These are phyloP conservation scores for Yarrowia sp. DNA, from an alignment of 805 yeast species.

Conservation along the genomic window DNA sequence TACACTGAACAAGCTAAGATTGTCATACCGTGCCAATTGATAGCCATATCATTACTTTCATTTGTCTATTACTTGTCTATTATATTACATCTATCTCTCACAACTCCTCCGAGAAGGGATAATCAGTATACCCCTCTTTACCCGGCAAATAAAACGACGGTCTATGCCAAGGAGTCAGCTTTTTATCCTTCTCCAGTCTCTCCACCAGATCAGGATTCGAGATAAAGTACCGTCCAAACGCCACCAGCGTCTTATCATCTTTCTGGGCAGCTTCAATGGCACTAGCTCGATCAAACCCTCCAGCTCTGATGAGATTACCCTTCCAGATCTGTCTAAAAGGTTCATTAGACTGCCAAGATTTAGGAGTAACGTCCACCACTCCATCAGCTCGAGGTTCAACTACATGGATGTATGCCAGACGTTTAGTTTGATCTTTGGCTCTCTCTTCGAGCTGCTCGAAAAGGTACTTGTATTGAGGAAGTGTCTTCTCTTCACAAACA, in stretches of 20 bases:
- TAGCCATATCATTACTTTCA: no score
- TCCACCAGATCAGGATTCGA: background rate
- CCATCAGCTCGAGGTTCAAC: background rate
- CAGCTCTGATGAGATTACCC: background rate
- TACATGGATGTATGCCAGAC: background rate
- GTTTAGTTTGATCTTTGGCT: background rate
- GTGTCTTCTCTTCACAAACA: background rate
- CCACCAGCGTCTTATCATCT: background rate
- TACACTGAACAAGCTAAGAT: no score
- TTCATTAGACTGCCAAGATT: background rate
- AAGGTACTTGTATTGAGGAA: background rate
- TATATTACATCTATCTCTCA: no score
- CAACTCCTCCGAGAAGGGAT: background rate
- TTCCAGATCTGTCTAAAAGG: background rate
- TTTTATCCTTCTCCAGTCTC: background rate
- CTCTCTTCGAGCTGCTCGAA: background rate
- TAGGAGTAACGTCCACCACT: background rate
- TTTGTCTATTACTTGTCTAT: no score
- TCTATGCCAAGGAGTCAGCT: background rate
- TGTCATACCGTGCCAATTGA: no score
- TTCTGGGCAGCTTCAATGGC: background rate
- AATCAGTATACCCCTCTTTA: background rate
- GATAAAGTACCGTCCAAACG: background rate
- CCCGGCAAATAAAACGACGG: background rate
- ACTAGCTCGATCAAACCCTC: background rate